Evolutionary conservation across 73 alveolate species (phyloP), one percentile per base, ranked within the genome.

Genomic region (Uronychia setigera): DNA sequence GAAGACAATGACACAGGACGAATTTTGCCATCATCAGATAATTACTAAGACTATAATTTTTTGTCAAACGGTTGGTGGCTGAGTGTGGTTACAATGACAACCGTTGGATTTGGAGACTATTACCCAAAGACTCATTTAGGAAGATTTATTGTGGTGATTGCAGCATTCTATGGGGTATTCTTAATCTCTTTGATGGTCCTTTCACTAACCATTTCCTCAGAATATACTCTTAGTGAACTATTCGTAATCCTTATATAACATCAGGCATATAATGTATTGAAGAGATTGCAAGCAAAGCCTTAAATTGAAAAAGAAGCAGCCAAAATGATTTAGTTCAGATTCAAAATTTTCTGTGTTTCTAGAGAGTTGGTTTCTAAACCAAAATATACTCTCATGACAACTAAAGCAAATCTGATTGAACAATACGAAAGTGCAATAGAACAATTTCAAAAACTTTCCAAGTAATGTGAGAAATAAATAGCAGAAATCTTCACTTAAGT

Each of bases 51-150:
- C 81, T 87, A 87, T 35, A 74, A 74, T 29, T 87, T 67, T 59
- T 29, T 87, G 28, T 32, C 58, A 75, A 87, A 87, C 79, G 88
- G 87, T n/a, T 78, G 84, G 82, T 94, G 98, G 98, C 89, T 87
- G 13, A 80, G 80, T 0, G 88, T 84, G 31, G 85, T 94, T 32
- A 91, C 98, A 31, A 94, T 94, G 92, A 92, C 98, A 14, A 94
- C 98, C 28, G 96, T 94, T 0, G 98, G 98, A 30, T 94, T 80
- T 80, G 98, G 98, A n/a, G 98, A 94, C 80, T 87, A 35, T 79
- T 94, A 33, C 67, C 95, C 96, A 25, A 86, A 74, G 31, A 88
- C 98, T n/a, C 85, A 80, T 60, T 76, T 87, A 35, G 98, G 98
- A 57, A 87, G 98, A 35, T 27, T 88, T 29, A 75, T 92, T 32